These are phyloP conservation scores for Paraglomus brasilianum DNA, from an alignment of 192 early-diverging fungal species.

Conservation along the genomic window DNA sequence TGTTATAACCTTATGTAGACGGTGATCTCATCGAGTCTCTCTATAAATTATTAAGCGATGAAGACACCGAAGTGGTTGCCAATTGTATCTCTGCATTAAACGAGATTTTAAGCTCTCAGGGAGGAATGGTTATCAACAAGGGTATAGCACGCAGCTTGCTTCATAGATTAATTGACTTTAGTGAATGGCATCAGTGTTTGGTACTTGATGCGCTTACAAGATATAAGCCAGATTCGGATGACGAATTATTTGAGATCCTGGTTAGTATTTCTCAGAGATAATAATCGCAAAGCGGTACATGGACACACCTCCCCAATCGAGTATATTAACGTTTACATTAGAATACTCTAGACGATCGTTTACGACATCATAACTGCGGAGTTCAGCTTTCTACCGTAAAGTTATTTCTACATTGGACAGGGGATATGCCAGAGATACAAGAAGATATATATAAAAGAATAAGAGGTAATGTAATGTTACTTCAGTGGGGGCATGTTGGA, in stretches of 20 bases:
- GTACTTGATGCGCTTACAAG: conserved; percentile 35
- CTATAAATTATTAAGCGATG: conserved; percentile 36
- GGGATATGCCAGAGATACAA: conserved; percentile 39
- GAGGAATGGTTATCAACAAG: conserved; percentile 38
- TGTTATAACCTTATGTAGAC: conserved; percentile 26
- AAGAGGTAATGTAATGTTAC: conserved; percentile 28
- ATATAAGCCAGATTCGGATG: conserved; percentile 37
- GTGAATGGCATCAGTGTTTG: conserved; percentile 35
- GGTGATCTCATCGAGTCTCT: conserved; percentile 38
- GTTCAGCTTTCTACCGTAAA: conserved; percentile 42
- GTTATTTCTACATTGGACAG: conserved; percentile 39
- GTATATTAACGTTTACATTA: conserved; percentile 13
- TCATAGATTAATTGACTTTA: conserved; percentile 39
- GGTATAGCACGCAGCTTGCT: conserved; percentile 33
- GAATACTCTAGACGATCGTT: conserved; percentile 41
- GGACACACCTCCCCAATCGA: too few relatives aligned
- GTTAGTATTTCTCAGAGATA: conserved; percentile 8
- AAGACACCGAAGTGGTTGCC: conserved; percentile 38
- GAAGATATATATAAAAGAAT: conserved; percentile 42
- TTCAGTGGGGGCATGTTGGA: too few relatives aligned
- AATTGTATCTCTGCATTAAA: conserved; percentile 39
- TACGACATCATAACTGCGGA: conserved; percentile 35
- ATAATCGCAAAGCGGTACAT: background rate
- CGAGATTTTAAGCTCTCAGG: conserved; percentile 36
- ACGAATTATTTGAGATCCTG: conserved; percentile 45